phyloP scores from a whole-genome alignment of 2,329 filamentous ascomycete genomes.

The Calonectria multiphialidica region DNA sequence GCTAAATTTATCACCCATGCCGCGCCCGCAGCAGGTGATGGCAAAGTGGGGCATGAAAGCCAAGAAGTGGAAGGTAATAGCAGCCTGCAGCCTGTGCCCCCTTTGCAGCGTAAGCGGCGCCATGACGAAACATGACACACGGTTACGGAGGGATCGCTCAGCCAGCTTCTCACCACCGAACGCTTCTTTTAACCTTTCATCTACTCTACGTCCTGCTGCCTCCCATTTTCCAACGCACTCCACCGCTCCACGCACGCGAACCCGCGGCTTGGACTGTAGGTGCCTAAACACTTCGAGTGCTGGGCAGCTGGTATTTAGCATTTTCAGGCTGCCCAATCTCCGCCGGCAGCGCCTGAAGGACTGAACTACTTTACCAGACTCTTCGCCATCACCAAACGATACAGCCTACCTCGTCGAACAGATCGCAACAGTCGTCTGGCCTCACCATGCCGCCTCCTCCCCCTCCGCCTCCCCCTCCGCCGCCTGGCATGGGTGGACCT shows the following conservation, averaged over 20 bases:
- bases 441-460: slow-evolving; percentile 66
- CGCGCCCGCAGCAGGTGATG: slow-evolving; percentile 6
- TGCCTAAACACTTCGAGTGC: not conserved
- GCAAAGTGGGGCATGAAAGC: slow-evolving; percentile 26
- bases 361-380: slow-evolving; percentile 18
- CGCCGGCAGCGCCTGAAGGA: slow-evolving; percentile 29
- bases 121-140: slow-evolving; percentile 43
- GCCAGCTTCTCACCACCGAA: slow-evolving; percentile 21
- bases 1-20: slow-evolving; percentile 19
- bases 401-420: slow-evolving; percentile 29
- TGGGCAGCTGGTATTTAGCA: slow-evolving; percentile 9
- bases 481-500: slow-evolving; percentile 71
- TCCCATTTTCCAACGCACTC: not conserved
- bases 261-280: not conserved
- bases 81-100: slow-evolving; percentile 37
- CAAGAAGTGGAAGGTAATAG: slow-evolving; percentile 33
- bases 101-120: slow-evolving; percentile 42
- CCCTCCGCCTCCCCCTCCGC: slow-evolving; percentile 78
- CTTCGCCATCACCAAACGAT: slow-evolving; percentile 29
- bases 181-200: slow-evolving; percentile 21
- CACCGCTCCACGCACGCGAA: not conserved
- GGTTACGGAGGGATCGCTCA: slow-evolving; percentile 11
- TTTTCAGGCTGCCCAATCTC: slow-evolving; percentile 29
- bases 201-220: not conserved
- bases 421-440: slow-evolving; percentile 9